Evolutionary conservation across 306 rosid genomes (phyloP).

Genomic region (Quercus suber): DNA sequence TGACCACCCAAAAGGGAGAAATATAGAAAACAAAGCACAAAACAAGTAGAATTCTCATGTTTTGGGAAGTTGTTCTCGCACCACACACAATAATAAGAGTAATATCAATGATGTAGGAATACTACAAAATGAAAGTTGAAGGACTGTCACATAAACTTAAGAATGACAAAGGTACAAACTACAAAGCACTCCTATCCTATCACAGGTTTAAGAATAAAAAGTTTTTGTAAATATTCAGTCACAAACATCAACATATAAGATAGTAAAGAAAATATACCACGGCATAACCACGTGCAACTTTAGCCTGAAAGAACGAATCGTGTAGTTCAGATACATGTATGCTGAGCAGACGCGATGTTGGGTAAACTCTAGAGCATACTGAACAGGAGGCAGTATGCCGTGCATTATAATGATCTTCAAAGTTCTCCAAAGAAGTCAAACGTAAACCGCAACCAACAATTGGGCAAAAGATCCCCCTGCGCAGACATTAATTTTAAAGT

Average conservation of each 20-base stretch:
- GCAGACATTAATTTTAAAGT: conserved; percentile 12
- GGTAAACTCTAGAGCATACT: conserved; percentile 86
- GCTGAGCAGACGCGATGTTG: conserved; percentile 75
- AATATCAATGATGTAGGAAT: not conserved
- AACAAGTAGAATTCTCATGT: not conserved
- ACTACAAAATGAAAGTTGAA: not conserved
- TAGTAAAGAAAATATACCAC: conserved; percentile 47
- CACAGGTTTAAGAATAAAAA: not conserved
- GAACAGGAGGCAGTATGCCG: conserved; percentile 85
- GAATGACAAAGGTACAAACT: not conserved
- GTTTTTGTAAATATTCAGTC: not conserved
- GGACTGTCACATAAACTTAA: not conserved
- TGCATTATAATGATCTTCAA: conserved; percentile 86
- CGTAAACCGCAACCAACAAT: conserved; percentile 78
- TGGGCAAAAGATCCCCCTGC: conserved; percentile 74
- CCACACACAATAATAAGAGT: not conserved
- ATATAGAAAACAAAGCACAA: not conserved
- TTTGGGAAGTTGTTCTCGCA: not conserved
- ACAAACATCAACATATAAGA: not conserved
- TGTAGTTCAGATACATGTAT: conserved; percentile 88
- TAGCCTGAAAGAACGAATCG: conserved; percentile 91
- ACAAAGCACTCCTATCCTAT: not conserved
- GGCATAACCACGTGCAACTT: conserved; percentile 80
- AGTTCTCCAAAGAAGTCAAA: conserved; percentile 71
- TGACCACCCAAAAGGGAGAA: not conserved